These are phyloP conservation scores for Penicillium verhagenii DNA, from an alignment of 495 filamentous ascomycete genomes.

Conservation along the genomic window DNA sequence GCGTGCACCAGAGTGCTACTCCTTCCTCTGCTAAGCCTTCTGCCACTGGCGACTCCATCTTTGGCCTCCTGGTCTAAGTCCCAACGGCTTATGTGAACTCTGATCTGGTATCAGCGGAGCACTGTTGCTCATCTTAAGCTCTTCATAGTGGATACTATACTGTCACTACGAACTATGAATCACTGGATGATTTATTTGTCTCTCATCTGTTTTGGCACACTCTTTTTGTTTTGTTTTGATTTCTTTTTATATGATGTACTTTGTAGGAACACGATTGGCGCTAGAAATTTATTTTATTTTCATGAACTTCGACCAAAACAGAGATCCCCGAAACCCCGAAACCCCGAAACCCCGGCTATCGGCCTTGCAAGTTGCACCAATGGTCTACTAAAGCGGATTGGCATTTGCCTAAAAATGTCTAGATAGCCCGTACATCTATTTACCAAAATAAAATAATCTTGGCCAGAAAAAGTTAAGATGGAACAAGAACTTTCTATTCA, in stretches of 20 bases:
- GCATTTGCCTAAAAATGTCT: too few relatives aligned
- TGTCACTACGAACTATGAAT: background rate
- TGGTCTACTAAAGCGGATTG: too few relatives aligned
- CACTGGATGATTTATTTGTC: background rate
- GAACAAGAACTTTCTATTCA: too few relatives aligned
- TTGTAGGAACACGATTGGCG: background rate
- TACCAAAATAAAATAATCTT: too few relatives aligned
- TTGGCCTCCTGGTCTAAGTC: slow-evolving; percentile 9
- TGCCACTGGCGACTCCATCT: slow-evolving; percentile 1
- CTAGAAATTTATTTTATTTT: background rate
- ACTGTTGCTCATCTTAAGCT: too few relatives aligned
- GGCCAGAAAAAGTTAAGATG: too few relatives aligned
- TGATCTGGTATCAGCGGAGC: background rate
- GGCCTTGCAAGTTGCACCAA: too few relatives aligned
- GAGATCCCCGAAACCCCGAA: too few relatives aligned
- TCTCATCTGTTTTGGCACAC: background rate
- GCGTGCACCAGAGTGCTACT: background rate
- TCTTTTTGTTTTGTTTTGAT: background rate
- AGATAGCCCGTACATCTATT: too few relatives aligned
- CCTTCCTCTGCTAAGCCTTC: background rate
- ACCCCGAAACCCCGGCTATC: too few relatives aligned
- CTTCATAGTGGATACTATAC: background rate
- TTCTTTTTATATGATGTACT: too few relatives aligned
- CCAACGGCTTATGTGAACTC: background rate
- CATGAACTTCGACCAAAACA: too few relatives aligned